These are phyloP conservation scores for Sporisorium scitamineum DNA, from an alignment of 1,284 basidiomycete species.

Conservation along the genomic window DNA sequence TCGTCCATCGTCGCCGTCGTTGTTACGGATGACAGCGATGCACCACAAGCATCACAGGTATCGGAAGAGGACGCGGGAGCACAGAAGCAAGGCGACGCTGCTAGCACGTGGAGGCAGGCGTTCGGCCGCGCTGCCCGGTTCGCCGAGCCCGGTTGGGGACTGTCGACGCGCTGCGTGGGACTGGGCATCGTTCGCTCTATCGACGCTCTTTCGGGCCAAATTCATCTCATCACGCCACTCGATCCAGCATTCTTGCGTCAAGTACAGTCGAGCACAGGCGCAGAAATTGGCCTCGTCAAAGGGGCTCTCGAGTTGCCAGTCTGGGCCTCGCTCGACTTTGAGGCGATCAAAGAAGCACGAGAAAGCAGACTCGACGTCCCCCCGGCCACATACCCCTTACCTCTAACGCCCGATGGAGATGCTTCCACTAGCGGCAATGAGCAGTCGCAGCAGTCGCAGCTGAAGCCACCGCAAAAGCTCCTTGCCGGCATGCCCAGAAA, in stretches of 20 bases:
- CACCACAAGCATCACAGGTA: neutral
- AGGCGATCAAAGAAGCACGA: constrained; percentile 57
- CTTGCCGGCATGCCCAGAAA: constrained; percentile 75
- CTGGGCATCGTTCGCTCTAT: constrained; percentile 64
- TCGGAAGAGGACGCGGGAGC: neutral
- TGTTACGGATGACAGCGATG: constrained; percentile 13
- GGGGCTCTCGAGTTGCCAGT: constrained; percentile 89
- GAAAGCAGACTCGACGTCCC: constrained; percentile 37
- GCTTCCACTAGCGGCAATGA: neutral
- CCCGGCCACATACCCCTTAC: neutral
- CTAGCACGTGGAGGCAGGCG: constrained; percentile 38
- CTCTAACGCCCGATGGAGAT: neutral
- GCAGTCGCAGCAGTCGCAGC: constrained; percentile 3
- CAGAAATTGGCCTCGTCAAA: constrained; percentile 81
- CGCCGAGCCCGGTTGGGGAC: neutral
- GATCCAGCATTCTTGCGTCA: constrained; percentile 73
- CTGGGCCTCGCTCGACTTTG: constrained; percentile 86
- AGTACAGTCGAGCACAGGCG: neutral
- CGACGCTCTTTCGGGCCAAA: constrained; percentile 28
- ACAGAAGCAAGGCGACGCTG: neutral
- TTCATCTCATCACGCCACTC: constrained; percentile 65
- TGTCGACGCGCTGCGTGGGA: constrained; percentile 39
- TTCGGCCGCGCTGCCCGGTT: constrained; percentile 23
- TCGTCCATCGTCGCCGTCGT: constrained; percentile 78
- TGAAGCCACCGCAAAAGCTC: constrained; percentile 39